Percentiles rank a stretch among this genome's conserved stretches.
phyloP scores from a whole-genome alignment of 1,139 yeast genomes.

The Waltiozyma sp. region DNA sequence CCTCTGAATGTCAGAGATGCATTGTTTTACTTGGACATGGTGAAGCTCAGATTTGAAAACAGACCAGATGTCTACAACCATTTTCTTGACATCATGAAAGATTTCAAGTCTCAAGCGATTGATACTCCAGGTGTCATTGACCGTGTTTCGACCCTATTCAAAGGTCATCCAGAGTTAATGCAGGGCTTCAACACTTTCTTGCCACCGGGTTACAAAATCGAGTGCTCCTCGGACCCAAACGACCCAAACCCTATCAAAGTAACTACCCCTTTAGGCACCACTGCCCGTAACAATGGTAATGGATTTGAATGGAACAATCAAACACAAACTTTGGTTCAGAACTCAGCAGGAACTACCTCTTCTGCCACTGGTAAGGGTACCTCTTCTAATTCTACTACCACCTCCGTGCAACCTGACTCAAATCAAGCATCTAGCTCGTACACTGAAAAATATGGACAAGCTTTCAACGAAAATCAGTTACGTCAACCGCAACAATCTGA shows the following conservation, averaged over 20 bases:
- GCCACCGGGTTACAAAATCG: constrained; percentile 94
- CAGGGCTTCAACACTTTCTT: constrained; percentile 96
- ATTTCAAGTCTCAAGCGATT: constrained; percentile 88
- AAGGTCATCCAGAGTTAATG: constrained; percentile 86
- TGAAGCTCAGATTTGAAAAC: constrained; percentile 79
- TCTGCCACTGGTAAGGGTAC: too few species aligned
- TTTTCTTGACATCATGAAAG: constrained; percentile 95
- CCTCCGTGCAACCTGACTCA: too few species aligned
- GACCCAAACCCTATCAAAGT: constrained; percentile 92
- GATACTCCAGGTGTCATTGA: constrained; percentile 98
- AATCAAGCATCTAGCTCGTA: too few species aligned
- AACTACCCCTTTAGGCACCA: constrained; percentile 90
- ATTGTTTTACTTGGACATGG: constrained; percentile 87
- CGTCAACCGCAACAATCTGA: too few species aligned
- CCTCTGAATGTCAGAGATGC: constrained; percentile 96
- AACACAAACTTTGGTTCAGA: constrained; percentile 2
- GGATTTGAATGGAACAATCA: constrained; percentile 1
- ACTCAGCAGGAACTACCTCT: constrained; percentile 6
- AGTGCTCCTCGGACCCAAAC: constrained; percentile 79
- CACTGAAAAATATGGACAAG: too few species aligned
- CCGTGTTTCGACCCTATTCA: constrained; percentile 78
- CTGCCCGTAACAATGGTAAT: constrained; percentile 23
- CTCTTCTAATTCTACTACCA: too few species aligned
- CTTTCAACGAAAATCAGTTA: too few species aligned
- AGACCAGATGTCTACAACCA: constrained; percentile 96